These are phyloP conservation scores for Hyaloscypha hepaticicola DNA, from an alignment of 495 filamentous ascomycete genomes.

Conservation along the genomic window DNA sequence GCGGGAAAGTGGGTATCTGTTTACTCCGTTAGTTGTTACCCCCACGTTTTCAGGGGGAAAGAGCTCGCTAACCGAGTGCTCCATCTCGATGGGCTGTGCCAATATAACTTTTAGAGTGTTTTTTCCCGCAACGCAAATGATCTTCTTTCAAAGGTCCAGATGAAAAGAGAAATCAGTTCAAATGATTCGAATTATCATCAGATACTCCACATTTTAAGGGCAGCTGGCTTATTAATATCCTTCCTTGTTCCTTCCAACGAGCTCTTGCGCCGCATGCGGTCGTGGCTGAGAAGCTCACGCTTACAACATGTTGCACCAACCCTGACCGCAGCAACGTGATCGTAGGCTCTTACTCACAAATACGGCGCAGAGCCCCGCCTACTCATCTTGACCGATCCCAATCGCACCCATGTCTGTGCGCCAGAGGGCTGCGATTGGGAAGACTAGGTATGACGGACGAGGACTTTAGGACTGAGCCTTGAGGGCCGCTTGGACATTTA, in stretches of 20 bases:
- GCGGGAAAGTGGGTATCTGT: not conserved
- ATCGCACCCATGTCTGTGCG: not conserved
- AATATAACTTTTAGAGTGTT: not conserved
- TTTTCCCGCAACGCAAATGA: not conserved
- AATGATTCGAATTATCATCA: not conserved
- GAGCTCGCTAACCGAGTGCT: not conserved
- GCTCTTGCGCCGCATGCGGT: not conserved
- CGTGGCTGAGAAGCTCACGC: not conserved
- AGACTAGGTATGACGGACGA: not conserved
- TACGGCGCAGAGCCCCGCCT: not conserved
- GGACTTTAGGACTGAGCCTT: not conserved
- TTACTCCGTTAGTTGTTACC: not conserved
- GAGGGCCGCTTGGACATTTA: not conserved
- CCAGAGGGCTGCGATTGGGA: not conserved
- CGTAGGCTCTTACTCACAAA: too few relatives aligned
- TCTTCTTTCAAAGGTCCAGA: not conserved
- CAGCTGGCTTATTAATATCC: not conserved
- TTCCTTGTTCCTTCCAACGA: not conserved
- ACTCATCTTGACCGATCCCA: not conserved
- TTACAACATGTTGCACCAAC: not conserved
- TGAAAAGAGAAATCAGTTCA: not conserved
- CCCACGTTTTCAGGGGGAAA: not conserved
- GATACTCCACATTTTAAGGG: not conserved
- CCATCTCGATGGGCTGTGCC: not conserved
- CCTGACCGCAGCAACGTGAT: not conserved